Base-by-base conservation (phyloP, 202 grass and related monocot species). In the Schoenoplectus triqueter region DNA sequence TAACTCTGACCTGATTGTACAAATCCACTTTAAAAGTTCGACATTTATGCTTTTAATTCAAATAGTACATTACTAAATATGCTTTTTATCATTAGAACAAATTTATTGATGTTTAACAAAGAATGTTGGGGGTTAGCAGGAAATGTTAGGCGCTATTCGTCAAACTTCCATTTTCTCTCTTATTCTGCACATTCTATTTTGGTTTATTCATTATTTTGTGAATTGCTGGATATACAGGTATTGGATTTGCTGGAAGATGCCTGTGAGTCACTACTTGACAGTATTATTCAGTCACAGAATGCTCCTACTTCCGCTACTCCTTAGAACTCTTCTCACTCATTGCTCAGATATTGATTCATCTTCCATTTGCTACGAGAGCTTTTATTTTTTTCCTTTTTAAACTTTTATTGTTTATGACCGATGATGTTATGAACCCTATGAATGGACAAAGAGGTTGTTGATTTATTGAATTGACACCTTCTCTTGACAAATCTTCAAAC, bases 231-330 rank as follows among this genome's bases (percentile, higher is more conserved):
- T 59, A 85, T 84, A 67, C 85, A 98, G 95, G 95, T 98, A 55
- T 72, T 98, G 84, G 92, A 98, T 88, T 56, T 98, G 18, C 80
- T 98, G 78, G 92, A 95, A 86, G 95, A 98, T 89, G 92, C 95
- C 65, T 98, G 95, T 2, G 92, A 92, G 42, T 89, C 92, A 1
- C 80, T 98, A 50, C 91, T 98, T 1, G 89, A 95, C 9, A 87
- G 69, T 81, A 93, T 98, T 60, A 2, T 88, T 83, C 74, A 57
- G 54, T 80, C 72, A 15, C 84, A 92, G n/a, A 92, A 90, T 73
- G 80, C 62, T 75, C 46, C 57, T 66, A 83, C 84, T 75, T 86
- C 88, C 62, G 83, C 55, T 62, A 90, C 73, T 89, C 64, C 56
- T 44, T 60, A 56, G 82, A 44, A 75, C 45, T 64, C 22, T 31